Evolutionary conservation across 2,329 filamentous ascomycete species (phyloP).

Genomic region (Apiospora pterosperma): DNA sequence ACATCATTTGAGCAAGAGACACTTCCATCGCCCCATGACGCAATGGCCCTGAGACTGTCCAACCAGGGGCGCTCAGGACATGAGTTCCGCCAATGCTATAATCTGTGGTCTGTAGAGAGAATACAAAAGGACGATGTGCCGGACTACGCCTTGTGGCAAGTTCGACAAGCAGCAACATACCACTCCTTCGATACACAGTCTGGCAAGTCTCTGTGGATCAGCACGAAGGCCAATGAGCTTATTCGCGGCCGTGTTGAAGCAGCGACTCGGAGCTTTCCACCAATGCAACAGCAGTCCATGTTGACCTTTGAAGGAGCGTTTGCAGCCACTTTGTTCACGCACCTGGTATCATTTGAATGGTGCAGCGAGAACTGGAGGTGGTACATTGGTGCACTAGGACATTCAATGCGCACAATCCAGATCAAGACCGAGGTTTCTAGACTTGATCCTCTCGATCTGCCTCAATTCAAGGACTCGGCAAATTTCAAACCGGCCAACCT

Average conservation of each 20-base stretch:
- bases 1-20: neutral
- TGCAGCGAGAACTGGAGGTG: conserved; percentile 35
- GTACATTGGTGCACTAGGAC: neutral
- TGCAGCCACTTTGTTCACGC: conserved; percentile 23
- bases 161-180: conserved; percentile 12
- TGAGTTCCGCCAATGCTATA: neutral
- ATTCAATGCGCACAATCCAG: neutral
- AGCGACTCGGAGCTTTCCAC: neutral
- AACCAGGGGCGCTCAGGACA: neutral
- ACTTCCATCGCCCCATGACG: neutral
- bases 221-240: conserved; percentile 32
- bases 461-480: neutral
- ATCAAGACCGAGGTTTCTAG: neutral
- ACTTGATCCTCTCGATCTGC: neutral
- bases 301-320: conserved; percentile 10
- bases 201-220: conserved; percentile 30
- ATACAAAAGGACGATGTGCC: neutral
- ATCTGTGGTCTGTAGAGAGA: neutral
- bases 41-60: neutral
- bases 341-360: conserved; percentile 33
- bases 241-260: neutral
- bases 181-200: conserved; percentile 35
- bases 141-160: neutral
- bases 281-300: neutral
- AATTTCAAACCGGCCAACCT: neutral